phyloP scores from a whole-genome alignment of 768 basidiomycete genomes.

The Psilocybe sp. region DNA sequence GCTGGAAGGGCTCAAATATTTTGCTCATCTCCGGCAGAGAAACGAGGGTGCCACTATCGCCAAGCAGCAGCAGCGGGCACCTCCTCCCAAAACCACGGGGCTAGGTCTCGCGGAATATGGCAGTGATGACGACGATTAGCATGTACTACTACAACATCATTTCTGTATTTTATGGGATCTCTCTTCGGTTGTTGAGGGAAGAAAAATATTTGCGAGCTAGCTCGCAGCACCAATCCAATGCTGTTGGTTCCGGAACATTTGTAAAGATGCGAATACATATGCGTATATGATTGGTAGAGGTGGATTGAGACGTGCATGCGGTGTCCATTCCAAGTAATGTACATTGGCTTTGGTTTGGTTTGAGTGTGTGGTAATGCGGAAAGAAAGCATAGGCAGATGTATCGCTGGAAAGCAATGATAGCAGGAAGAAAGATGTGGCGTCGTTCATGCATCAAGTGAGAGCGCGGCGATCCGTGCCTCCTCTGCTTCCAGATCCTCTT shows the following conservation, averaged over 20 bases:
- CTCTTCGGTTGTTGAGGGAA: background rate
- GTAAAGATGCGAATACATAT: background rate
- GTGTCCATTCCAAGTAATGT: background rate
- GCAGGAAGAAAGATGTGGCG: background rate
- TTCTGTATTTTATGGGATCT: conserved; percentile 13
- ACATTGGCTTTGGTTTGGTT: background rate
- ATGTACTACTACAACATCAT: background rate
- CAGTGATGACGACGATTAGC: conserved; percentile 60
- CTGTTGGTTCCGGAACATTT: background rate
- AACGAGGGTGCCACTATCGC: conserved; percentile 37
- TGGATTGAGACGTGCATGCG: background rate
- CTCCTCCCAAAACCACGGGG: conserved; percentile 36
- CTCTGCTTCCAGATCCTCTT: conserved; percentile 54
- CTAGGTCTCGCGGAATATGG: conserved; percentile 75
- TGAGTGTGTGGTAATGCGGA: background rate
- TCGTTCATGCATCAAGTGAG: conserved; percentile 28
- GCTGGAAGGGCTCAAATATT: conserved; percentile 86
- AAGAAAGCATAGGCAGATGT: background rate
- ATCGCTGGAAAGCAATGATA: background rate
- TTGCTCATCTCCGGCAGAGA: conserved; percentile 80
- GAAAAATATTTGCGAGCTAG: background rate
- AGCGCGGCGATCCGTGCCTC: conserved; percentile 49
- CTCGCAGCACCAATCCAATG: too few species aligned
- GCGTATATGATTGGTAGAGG: background rate
- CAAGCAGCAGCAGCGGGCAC: conserved; percentile 23